Conservation (phyloP, 306 rosid species). For the Lablab purpureus region DNA sequence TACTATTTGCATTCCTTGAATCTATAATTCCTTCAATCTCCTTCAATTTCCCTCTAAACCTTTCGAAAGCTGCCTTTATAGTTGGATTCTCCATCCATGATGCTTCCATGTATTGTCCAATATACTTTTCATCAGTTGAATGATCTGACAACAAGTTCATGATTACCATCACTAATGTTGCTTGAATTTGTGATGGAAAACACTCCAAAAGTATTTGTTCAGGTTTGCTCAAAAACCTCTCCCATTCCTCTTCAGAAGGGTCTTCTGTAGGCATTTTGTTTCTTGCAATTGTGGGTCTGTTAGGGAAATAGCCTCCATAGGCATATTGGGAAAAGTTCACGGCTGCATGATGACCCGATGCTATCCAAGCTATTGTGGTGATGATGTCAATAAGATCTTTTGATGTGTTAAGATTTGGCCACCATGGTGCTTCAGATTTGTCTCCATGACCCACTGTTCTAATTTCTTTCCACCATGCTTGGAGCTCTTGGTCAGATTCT, state of each 20-base stretch:
- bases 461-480: conserved; percentile 54
- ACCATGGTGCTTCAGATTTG: conserved; percentile 48
- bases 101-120: conserved; percentile 44
- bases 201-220: conserved; percentile 37
- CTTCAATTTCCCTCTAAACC: background rate
- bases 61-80: conserved; percentile 40
- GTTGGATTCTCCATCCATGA: conserved; percentile 40
- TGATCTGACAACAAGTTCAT: conserved; percentile 45
- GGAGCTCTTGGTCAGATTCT: conserved; percentile 47
- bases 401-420: conserved; percentile 48
- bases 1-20: conserved; percentile 40
- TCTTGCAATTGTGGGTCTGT: conserved; percentile 47
- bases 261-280: conserved; percentile 52
- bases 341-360: conserved; percentile 50
- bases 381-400: conserved; percentile 37
- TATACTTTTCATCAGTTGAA: conserved; percentile 48
- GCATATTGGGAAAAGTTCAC: conserved; percentile 47
- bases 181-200: conserved; percentile 53
- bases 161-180: conserved; percentile 38
- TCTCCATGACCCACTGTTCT: conserved; percentile 53
- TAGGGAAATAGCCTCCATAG: conserved; percentile 51
- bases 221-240: conserved; percentile 41
- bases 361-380: conserved; percentile 48
- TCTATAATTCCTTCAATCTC: conserved; percentile 48
- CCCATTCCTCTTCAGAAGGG: conserved; percentile 42